Base-by-base conservation (phyloP, 2,329 filamentous ascomycete genomes). In the Fusarium floridanum region DNA sequence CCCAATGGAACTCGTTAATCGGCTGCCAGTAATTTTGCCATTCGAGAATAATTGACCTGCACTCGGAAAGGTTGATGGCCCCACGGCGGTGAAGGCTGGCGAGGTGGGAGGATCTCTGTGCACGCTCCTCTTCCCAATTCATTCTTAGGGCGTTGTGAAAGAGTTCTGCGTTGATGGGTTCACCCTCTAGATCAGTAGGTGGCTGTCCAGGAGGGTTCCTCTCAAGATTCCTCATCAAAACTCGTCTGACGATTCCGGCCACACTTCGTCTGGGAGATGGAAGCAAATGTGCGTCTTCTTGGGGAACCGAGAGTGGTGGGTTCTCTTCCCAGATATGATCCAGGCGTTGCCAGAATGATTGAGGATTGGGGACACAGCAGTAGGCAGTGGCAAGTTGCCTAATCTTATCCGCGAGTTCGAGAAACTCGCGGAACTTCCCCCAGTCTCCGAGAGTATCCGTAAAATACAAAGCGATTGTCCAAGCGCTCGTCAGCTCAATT, bases 381-480 rank as follows among this genome's bases (percentile, higher is more conserved):
- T 57, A 74, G 1, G 53, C 17, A 0, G 20, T 48, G 1, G 68
- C 20, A 3, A 74, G 48, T 12, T 66, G 61, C 4, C 37, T 65
- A 6, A 72, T 36, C 5, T 17, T 61, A 4, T 72, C 68, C 0
- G 68, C 53, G 1, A 74, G 24, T 10, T 74, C 61, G 3, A 74
- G 53, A 4, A 74, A 69, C 22, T 72, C 59, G 1, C n/a, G 39
- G 1, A 74, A 36, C 8, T 27, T 34, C 11, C 43, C 43, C 45
- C 29, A 27, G 16, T 39, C 34, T 2, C 17, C 9, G 2, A 64
- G 3, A 2, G 36, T 41, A 14, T 68, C 64, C 2, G 7, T 10
- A 10, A 45, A 45, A 5, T 63, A 71, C 1, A 10, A 9, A 1
- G 17, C 9, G 0, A 63, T 6, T 6, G 57, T 45, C 59, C 53